Conservation (phyloP, 2,329 filamentous ascomycete species). For the Penicillium sp. region DNA sequence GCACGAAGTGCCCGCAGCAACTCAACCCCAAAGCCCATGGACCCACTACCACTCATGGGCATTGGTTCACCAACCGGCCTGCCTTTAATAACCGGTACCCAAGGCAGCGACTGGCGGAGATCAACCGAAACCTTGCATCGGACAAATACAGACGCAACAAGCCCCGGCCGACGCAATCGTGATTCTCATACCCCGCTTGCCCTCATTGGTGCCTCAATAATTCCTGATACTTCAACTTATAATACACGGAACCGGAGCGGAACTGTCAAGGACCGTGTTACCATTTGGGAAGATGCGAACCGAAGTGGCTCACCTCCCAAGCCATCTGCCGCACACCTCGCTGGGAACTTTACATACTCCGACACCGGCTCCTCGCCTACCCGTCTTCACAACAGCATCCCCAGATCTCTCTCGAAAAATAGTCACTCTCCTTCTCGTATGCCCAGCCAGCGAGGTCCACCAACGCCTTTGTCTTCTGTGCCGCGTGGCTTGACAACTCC, state of each 20-base stretch:
- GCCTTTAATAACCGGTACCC: conserved; percentile 20
- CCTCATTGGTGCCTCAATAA: conserved; percentile 3
- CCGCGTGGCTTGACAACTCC: conserved; percentile 29
- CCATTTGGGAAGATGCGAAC: conserved; percentile 42
- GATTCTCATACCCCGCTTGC: conserved; percentile 6
- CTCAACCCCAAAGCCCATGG: conserved; percentile 14
- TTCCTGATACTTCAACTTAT: conserved; percentile 9
- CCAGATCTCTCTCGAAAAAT: conserved; percentile 13
- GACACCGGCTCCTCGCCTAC: conserved; percentile 12
- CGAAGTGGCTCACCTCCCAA: conserved; percentile 17
- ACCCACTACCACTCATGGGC: conserved; percentile 11
- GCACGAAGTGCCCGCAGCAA: conserved; percentile 21
- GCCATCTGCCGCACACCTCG: conserved; percentile 2
- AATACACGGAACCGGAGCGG: conserved; percentile 13
- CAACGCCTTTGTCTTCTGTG: conserved; percentile 17
- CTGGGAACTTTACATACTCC: conserved; percentile 13
- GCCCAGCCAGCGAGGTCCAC: conserved; percentile 9
- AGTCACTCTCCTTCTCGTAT: conserved; percentile 18
- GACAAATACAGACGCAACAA: conserved; percentile 21
- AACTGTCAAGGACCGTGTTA: conserved; percentile 28
- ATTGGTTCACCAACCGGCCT: conserved; percentile 12
- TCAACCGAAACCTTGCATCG: conserved; percentile 30
- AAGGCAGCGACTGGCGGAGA: conserved; percentile 27
- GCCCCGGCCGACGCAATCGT: conserved; percentile 12
- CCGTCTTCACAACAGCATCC: conserved; percentile 14